phyloP scores from a whole-genome alignment of 139 green algal species.

The Ulvella scutata region DNA sequence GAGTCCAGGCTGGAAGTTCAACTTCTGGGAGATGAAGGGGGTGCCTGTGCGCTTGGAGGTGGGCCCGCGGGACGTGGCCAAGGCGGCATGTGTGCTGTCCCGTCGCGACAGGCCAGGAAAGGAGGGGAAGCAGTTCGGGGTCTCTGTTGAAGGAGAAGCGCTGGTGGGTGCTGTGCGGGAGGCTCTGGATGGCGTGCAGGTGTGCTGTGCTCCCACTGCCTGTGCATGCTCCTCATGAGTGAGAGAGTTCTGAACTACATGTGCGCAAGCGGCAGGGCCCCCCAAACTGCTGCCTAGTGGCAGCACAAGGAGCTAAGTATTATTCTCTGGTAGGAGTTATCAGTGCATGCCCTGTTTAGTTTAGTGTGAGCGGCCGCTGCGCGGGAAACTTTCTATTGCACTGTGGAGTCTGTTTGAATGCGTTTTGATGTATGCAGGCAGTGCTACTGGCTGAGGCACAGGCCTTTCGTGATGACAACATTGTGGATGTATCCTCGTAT shows the following conservation, averaged over 20 bases:
- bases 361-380: too few species aligned
- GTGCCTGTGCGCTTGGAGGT: slow-evolving; percentile 79
- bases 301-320: too few species aligned
- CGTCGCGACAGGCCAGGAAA: slow-evolving; percentile 76
- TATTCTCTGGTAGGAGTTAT: too few species aligned
- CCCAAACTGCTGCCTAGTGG: too few species aligned
- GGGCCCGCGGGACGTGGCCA: slow-evolving; percentile 72
- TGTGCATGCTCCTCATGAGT: too few species aligned
- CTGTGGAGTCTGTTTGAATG: too few species aligned
- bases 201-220: too few species aligned
- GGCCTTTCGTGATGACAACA: slow-evolving; percentile 84
- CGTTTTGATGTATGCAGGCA: slow-evolving; percentile 46
- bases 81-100: slow-evolving; percentile 55
- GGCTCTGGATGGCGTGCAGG: neutral
- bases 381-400: too few species aligned
- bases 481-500: slow-evolving; percentile 83
- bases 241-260: too few species aligned
- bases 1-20: slow-evolving; percentile 93
- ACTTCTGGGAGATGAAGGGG: slow-evolving; percentile 91
- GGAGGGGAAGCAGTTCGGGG: slow-evolving; percentile 85
- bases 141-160: slow-evolving; percentile 41
- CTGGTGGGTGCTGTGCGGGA: slow-evolving; percentile 40
- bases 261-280: too few species aligned
- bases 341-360: too few species aligned
- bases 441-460: slow-evolving; percentile 48